Evolutionary conservation across 371 early-diverging fungal species (phyloP).

Genomic region (Circinella minor): DNA sequence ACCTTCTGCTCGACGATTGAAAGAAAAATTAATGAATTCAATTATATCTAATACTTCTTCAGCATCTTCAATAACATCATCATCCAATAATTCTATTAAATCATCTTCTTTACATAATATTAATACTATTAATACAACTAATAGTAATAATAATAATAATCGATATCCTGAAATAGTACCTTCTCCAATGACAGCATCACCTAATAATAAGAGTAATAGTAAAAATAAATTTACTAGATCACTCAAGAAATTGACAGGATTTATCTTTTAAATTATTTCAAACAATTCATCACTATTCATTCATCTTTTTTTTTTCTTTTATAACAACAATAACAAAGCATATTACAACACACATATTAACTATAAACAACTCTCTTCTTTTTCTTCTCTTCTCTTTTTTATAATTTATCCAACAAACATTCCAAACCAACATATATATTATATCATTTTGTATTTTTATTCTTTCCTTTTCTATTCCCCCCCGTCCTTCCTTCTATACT

Average conservation of each 20-base stretch:
- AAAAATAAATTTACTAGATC: constrained; percentile 22
- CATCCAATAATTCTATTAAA: background rate
- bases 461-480: no score
- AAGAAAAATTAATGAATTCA: constrained; percentile 17
- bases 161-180: background rate
- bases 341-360: no score
- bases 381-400: background rate
- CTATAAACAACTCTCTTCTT: no score
- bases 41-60: constrained; percentile 6
- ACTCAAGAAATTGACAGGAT: constrained; percentile 18
- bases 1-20: constrained; percentile 17
- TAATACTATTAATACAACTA: no score
- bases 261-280: constrained; percentile 13
- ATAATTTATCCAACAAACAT: background rate
- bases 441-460: no score
- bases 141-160: background rate
- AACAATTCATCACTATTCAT: no score
- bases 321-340: no score
- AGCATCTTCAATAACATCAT: constrained; percentile 14
- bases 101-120: background rate
- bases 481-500: no score
- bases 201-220: background rate
- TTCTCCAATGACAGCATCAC: background rate
- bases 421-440: no score
- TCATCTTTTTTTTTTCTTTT: no score